phyloP scores from a whole-genome alignment of 225 moss, liverwort and hornwort genomes.

The Pseudisothecium myosuroides region DNA sequence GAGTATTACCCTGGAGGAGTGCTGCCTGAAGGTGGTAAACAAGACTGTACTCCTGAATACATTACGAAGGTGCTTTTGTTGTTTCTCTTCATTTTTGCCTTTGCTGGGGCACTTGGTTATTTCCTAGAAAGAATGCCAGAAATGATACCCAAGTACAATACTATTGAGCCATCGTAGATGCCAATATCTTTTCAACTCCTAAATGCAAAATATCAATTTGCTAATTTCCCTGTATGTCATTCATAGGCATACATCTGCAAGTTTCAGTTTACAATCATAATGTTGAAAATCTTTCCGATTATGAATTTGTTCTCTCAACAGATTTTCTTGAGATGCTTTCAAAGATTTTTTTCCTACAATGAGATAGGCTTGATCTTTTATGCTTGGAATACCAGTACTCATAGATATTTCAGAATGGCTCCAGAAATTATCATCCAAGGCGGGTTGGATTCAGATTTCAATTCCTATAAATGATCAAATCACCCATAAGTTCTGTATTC shows the following conservation, averaged over 20 bases:
- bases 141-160: conserved; percentile 12
- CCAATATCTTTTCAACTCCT: neutral
- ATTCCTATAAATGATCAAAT: too few species aligned
- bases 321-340: neutral
- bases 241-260: neutral
- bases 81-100: conserved; percentile 32
- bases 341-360: neutral
- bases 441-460: too few species aligned
- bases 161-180: conserved; percentile 32
- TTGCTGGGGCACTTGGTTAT: conserved; percentile 40
- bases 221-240: neutral
- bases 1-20: conserved; percentile 46
- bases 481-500: neutral
- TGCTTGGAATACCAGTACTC: neutral
- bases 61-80: conserved; percentile 23
- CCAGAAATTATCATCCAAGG: neutral
- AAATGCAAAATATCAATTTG: neutral
- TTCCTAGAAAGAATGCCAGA: conserved; percentile 52
- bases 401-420: neutral
- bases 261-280: neutral
- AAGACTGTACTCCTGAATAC: conserved; percentile 46
- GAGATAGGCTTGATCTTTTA: neutral
- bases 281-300: neutral
- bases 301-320: neutral
- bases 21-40: conserved; percentile 47